Conservation (phyloP, 2,329 filamentous ascomycete species). For the Neodidymelliopsis sp. region DNA sequence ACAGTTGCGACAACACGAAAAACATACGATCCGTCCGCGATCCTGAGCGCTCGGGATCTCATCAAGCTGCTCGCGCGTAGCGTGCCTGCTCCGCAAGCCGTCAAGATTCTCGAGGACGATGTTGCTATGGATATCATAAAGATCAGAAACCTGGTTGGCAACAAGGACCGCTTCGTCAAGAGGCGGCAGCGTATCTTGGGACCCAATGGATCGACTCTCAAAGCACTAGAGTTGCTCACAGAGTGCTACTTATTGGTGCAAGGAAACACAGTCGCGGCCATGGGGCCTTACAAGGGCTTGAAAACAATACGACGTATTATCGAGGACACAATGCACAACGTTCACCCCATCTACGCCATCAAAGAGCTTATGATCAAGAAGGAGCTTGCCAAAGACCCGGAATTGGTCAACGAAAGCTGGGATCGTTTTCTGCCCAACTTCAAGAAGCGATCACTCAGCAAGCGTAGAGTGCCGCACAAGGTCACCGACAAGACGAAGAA, state of each 20-base stretch:
- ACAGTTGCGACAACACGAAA: constrained; percentile 93
- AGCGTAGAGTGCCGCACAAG: constrained; percentile 80
- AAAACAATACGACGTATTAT: constrained; percentile 87
- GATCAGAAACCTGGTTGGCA: constrained; percentile 86
- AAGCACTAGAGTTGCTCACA: constrained; percentile 91
- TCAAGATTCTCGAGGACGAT: constrained; percentile 93
- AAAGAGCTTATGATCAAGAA: constrained; percentile 96
- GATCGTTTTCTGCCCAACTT: constrained; percentile 96
- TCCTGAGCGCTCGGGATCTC: constrained; percentile 91
- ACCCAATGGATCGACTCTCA: constrained; percentile 88
- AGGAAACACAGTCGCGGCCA: constrained; percentile 90
- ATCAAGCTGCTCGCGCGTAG: constrained; percentile 86
- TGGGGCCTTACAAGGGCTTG: constrained; percentile 88
- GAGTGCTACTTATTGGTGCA: constrained; percentile 90
- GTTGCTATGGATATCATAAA: constrained; percentile 96
- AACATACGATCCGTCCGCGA: constrained; percentile 89
- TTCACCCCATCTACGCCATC: constrained; percentile 90
- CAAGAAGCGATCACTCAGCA: constrained; percentile 89
- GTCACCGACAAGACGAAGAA: constrained; percentile 95
- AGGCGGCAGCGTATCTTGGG: constrained; percentile 90
- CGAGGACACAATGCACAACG: constrained; percentile 95
- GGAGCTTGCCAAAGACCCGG: constrained; percentile 88
- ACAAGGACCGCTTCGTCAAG: constrained; percentile 96
- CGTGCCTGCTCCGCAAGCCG: constrained; percentile 88
- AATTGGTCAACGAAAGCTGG: constrained; percentile 88